Percentiles rank a stretch among this genome's conserved stretches.
These are phyloP conservation scores for Trichoderma gracile DNA, from an alignment of 2,329 filamentous ascomycete genomes.

Conservation along the genomic window DNA sequence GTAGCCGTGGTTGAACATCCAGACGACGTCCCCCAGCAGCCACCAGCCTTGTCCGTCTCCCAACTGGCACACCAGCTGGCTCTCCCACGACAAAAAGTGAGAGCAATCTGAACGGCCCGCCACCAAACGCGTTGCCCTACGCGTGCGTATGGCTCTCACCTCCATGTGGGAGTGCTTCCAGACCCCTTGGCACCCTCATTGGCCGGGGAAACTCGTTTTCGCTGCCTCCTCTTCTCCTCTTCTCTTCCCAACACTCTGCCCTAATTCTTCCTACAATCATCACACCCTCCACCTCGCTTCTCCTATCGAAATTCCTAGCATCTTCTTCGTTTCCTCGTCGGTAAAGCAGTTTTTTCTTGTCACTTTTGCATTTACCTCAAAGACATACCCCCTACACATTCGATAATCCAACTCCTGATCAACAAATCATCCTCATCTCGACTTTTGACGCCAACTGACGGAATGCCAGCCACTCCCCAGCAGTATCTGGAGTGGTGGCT, in stretches of 20 bases:
- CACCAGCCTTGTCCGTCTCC: neutral
- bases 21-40: neutral
- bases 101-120: constrained; percentile 13
- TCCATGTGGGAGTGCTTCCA: neutral
- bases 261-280: neutral
- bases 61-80: neutral
- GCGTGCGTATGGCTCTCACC: neutral
- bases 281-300: neutral
- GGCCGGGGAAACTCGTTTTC: neutral
- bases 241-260: neutral
- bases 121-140: constrained; percentile 2
- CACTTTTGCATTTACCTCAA: neutral
- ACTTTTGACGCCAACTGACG: neutral
- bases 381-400: neutral
- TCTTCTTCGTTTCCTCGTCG: neutral
- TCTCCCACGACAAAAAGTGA: constrained; percentile 5
- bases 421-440: neutral
- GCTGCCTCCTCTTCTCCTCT: neutral
- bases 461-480: constrained; percentile 37
- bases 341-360: neutral
- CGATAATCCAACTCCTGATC: neutral
- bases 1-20: neutral
- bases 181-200: neutral
- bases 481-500: constrained; percentile 42
- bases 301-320: neutral